Evolutionary conservation across 805 yeast species (phyloP).

Genomic region (Yarrowia osloensis): DNA sequence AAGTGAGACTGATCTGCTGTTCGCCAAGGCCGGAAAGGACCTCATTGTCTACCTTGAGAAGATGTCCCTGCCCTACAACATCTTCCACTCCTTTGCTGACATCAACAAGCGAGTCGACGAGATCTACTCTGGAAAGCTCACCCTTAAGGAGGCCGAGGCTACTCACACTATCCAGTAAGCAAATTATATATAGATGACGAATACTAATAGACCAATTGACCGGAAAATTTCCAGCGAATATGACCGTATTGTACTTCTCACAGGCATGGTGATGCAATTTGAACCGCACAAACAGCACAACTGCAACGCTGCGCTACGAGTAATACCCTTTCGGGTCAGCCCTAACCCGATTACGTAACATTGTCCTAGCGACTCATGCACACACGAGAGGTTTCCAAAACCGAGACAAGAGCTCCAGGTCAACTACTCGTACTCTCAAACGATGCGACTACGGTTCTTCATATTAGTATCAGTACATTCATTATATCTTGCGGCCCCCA

Average conservation of each 20-base stretch:
- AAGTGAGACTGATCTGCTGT: conserved; percentile 86
- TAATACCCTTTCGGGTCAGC: no score
- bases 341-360: no score
- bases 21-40: conserved; percentile 92
- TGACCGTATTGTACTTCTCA: background rate
- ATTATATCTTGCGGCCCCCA: background rate
- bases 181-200: conserved; percentile 1
- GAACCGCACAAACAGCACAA: no score
- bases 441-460: no score
- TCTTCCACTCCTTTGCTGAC: conserved; percentile 74
- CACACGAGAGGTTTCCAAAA: no score
- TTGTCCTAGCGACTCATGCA: no score
- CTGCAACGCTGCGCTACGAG: no score
- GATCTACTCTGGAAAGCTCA: conserved; percentile 50
- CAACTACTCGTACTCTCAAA: no score
- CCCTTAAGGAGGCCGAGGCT: conserved; percentile 36
- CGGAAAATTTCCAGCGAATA: no score
- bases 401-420: no score
- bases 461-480: conserved; percentile 7
- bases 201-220: conserved; percentile 5
- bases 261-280: background rate
- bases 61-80: conserved; percentile 80
- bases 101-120: conserved; percentile 63
- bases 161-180: background rate
- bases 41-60: conserved; percentile 79